Evolutionary conservation across 2,329 filamentous ascomycete genomes (phyloP).

Genomic region (Ustilaginoidea virens): DNA sequence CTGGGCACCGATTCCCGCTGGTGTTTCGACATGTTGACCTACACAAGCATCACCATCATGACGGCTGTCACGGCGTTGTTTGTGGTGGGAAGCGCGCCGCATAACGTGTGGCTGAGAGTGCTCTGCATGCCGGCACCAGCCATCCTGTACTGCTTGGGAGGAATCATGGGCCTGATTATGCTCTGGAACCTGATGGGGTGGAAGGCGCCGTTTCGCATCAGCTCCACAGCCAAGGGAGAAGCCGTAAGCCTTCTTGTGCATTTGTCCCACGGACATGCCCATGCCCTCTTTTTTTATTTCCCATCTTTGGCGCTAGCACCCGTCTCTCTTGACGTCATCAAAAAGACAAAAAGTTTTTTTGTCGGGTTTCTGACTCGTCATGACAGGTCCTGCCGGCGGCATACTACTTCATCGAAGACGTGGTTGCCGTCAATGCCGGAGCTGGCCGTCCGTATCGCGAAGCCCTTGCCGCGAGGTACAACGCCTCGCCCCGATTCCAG

Average conservation of each 20-base stretch:
- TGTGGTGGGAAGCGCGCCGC: slow-evolving; percentile 33
- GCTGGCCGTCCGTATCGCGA: slow-evolving; percentile 30
- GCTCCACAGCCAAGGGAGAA: slow-evolving; percentile 43
- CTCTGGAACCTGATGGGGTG: slow-evolving; percentile 20
- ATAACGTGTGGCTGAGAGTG: slow-evolving; percentile 31
- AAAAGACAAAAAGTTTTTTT: too few species aligned
- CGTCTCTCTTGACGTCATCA: too few species aligned
- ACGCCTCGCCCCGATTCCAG: slow-evolving; percentile 24
- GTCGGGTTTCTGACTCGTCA: too few species aligned
- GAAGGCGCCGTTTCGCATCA: slow-evolving; percentile 44
- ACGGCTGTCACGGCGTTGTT: slow-evolving; percentile 32
- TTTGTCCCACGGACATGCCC: background rate
- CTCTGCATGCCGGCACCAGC: slow-evolving; percentile 35
- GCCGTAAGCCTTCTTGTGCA: slow-evolving; percentile 10
- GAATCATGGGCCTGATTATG: slow-evolving; percentile 22
- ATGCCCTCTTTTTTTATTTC: background rate
- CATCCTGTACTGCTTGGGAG: slow-evolving; percentile 32
- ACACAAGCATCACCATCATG: slow-evolving; percentile 30
- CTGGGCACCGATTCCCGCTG: slow-evolving; percentile 29
- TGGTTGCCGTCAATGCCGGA: slow-evolving; percentile 50
- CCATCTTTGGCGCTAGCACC: background rate
- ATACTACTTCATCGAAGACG: slow-evolving; percentile 52
- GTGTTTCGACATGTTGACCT: slow-evolving; percentile 34
- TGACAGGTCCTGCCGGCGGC: slow-evolving; percentile 42
- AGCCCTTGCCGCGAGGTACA: slow-evolving; percentile 24